Base-by-base conservation (phyloP, 148 eudicot genomes). In the Rhododendron molle region DNA sequence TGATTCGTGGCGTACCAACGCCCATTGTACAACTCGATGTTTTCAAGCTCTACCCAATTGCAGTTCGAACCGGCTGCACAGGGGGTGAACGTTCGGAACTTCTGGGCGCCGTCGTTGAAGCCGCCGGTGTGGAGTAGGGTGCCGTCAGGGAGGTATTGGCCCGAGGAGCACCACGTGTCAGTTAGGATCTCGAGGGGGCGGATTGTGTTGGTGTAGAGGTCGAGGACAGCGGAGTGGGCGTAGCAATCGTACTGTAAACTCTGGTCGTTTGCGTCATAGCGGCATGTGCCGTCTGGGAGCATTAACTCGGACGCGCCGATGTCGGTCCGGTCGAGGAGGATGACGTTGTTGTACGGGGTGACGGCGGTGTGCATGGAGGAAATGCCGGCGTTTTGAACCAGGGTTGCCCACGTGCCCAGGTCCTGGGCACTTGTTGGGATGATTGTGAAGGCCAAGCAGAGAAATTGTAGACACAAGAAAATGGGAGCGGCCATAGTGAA, bases 321-420 rank as follows among this genome's bases (percentile, higher is more conserved):
- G 89, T 94, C 86, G 87, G 98, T 95, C 0, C 99, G 93, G 92
- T 96, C 99, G 4, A 96, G 90, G 87, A 96, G 97, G 28, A 96
- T 87, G 5, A 96, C 97, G 40, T 97, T 96, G 90, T 91, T 91
- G 76, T 88, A 90, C 46, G 86, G 94, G 34, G 99, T 95, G 30
- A 96, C 99, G n/a, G 93, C 98, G 1, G 97, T 95, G 93, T 96
- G 98, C 99, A 96, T 96, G 79, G 99, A 95, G 74, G 99, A 91
- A 21, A 96, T 94, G 9, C 99, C 98, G 76, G 96, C 98, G 84
- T 92, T 85, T 7, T 89, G 9, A 34, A 95, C 86, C 2, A 96
- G 90, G n/a, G 95, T 93, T 10, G 91, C 93, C 98, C 98, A 96
- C 44, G 94, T 90, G 87, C 99, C 99, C 0, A 97, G 98, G 81